Percentiles rank a stretch among this genome's conserved stretches.
These are phyloP conservation scores for Blastosporella zonata DNA, from an alignment of 1,284 basidiomycete genomes.

Conservation along the genomic window DNA sequence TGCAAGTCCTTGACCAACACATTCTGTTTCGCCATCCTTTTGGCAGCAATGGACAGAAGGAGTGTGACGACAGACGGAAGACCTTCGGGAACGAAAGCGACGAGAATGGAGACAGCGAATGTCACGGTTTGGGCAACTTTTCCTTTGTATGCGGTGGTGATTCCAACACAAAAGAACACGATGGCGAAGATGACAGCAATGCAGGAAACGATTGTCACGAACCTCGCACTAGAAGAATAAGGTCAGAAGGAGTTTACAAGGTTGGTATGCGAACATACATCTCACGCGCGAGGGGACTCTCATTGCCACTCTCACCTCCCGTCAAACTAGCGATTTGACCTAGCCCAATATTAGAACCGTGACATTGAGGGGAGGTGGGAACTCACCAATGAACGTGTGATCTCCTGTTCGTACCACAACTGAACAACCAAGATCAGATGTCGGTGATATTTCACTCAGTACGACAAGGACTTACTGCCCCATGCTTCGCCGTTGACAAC, in stretches of 20 bases:
- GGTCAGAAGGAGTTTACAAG: neutral
- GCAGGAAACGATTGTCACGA: conserved; percentile 56
- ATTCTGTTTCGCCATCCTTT: conserved; percentile 69
- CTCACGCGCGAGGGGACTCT: conserved; percentile 63
- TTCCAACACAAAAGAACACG: conserved; percentile 63
- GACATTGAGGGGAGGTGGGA: neutral
- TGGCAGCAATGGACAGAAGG: conserved; percentile 67
- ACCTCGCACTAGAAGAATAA: conserved; percentile 40
- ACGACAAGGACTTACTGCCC: conserved; percentile 43
- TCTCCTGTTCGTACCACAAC: conserved; percentile 69
- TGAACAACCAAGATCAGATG: conserved; percentile 20
- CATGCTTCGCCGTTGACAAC: conserved; percentile 68
- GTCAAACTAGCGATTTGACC: conserved; percentile 66
- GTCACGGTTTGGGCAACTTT: conserved; percentile 59
- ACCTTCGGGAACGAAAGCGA: conserved; percentile 72
- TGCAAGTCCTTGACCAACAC: conserved; percentile 70
- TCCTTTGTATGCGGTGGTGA: conserved; percentile 64
- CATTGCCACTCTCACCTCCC: conserved; percentile 59
- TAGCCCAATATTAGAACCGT: conserved; percentile 19
- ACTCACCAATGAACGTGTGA: conserved; percentile 57
- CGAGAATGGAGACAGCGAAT: conserved; percentile 67
- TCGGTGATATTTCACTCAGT: neutral
- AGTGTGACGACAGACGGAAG: conserved; percentile 70
- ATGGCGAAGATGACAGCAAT: conserved; percentile 63
- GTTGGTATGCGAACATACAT: conserved; percentile 44